Conservation (phyloP, 768 basidiomycete genomes). For the Phlegmacium glaucopus region DNA sequence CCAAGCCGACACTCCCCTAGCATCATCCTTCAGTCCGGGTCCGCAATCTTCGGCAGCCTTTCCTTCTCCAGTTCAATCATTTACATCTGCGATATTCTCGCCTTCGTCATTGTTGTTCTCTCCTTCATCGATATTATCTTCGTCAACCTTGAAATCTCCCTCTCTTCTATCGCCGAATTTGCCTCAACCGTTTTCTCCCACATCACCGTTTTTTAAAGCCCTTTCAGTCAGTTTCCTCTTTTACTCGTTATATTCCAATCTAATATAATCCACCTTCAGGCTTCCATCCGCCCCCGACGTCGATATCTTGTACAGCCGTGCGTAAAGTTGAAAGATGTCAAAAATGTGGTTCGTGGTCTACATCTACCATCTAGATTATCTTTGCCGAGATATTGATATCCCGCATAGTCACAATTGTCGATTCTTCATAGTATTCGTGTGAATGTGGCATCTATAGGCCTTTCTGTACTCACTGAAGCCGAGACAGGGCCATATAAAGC, state of each 20-base stretch:
- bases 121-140: constrained; percentile 19
- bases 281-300: constrained; percentile 45
- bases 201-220: constrained; percentile 38
- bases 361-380: neutral
- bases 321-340: constrained; percentile 35
- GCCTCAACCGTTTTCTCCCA: constrained; percentile 19
- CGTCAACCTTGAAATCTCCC: constrained; percentile 13
- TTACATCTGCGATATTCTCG: constrained; percentile 25
- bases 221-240: constrained; percentile 36
- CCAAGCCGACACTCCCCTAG: constrained; percentile 11
- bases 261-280: constrained; percentile 25
- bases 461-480: constrained; percentile 34
- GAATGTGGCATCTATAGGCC: constrained; percentile 42
- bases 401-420: constrained; percentile 40
- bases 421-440: constrained; percentile 42
- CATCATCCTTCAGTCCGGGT: constrained; percentile 14
- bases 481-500: constrained; percentile 39
- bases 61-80: constrained; percentile 24
- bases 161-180: constrained; percentile 17
- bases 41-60: constrained; percentile 16
- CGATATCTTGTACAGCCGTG: constrained; percentile 32
- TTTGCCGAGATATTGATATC: neutral
- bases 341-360: constrained; percentile 33
- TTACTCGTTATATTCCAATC: neutral
- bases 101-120: constrained; percentile 27